Evolutionary conservation across 495 filamentous ascomycete species (phyloP).

Genomic region (Aspergillus cavernicola): DNA sequence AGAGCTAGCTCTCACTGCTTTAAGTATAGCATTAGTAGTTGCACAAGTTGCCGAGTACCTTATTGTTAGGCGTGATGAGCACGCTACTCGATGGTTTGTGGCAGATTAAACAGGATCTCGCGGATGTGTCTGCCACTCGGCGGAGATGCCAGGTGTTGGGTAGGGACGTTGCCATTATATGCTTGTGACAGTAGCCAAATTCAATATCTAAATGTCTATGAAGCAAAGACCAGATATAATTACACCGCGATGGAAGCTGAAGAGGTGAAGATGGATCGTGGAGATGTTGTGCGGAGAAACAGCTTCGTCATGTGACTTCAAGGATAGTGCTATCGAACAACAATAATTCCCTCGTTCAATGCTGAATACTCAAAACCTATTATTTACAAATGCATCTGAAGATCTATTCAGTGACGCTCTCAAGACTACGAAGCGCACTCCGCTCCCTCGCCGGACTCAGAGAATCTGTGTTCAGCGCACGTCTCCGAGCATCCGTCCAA

Average conservation of each 20-base stretch:
- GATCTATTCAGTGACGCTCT: conserved; percentile 46
- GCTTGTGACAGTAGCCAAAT: neutral
- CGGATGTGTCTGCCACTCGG: conserved; percentile 76
- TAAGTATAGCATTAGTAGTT: too few relatives aligned
- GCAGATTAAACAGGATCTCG: conserved; percentile 85
- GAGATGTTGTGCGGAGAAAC: conserved; percentile 12
- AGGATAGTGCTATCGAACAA: too few relatives aligned
- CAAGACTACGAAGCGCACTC: conserved; percentile 36
- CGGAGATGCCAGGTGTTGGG: conserved; percentile 84
- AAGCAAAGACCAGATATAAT: neutral
- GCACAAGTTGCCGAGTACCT: conserved; percentile 56
- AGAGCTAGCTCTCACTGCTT: neutral
- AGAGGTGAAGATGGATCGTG: neutral
- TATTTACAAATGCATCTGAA: too few relatives aligned
- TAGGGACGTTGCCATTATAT: conserved; percentile 48
- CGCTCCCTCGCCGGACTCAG: conserved; percentile 33
- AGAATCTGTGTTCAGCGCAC: conserved; percentile 46
- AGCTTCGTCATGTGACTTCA: conserved; percentile 18
- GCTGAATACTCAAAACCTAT: too few relatives aligned
- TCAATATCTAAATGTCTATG: neutral
- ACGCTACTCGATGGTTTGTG: conserved; percentile 85
- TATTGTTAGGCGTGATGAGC: conserved; percentile 84
- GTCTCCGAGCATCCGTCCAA: conserved; percentile 68
- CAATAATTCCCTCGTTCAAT: too few relatives aligned
- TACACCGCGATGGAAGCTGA: neutral